phyloP scores from a whole-genome alignment of 441 rosid genomes.

The Gossypium lobatum region DNA sequence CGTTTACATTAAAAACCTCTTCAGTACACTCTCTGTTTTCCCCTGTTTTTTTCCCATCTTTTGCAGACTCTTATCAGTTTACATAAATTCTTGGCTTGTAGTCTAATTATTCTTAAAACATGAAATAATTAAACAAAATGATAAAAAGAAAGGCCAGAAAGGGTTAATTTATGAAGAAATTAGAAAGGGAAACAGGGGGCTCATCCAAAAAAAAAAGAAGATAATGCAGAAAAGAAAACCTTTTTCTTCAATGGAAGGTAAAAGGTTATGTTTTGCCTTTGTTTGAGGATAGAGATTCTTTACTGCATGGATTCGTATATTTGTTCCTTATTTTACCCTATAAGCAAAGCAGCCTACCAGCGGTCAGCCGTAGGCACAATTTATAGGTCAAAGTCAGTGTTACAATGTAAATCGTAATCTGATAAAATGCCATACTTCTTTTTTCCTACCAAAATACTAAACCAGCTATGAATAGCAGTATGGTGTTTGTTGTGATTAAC shows the following conservation, averaged over 20 bases:
- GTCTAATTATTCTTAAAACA: conserved; percentile 21
- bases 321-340: background rate
- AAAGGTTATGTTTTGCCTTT: background rate
- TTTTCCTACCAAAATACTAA: too few relatives aligned
- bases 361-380: background rate
- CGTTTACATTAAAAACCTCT: conserved; percentile 6
- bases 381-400: too few relatives aligned
- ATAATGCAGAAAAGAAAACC: background rate
- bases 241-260: background rate
- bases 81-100: conserved; percentile 36
- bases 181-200: background rate
- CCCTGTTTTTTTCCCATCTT: background rate
- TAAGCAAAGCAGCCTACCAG: background rate
- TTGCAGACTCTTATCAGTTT: background rate
- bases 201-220: conserved; percentile 12
- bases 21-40: background rate
- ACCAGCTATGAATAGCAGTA: too few relatives aligned
- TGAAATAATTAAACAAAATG: background rate
- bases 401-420: too few relatives aligned
- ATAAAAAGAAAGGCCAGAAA: background rate
- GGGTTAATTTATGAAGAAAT: background rate
- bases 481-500: too few relatives aligned
- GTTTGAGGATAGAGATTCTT: conserved; percentile 22
- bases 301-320: conserved; percentile 8
- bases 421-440: too few relatives aligned